phyloP scores from a whole-genome alignment of 1,284 basidiomycete genomes.

The Mycena citricolor region DNA sequence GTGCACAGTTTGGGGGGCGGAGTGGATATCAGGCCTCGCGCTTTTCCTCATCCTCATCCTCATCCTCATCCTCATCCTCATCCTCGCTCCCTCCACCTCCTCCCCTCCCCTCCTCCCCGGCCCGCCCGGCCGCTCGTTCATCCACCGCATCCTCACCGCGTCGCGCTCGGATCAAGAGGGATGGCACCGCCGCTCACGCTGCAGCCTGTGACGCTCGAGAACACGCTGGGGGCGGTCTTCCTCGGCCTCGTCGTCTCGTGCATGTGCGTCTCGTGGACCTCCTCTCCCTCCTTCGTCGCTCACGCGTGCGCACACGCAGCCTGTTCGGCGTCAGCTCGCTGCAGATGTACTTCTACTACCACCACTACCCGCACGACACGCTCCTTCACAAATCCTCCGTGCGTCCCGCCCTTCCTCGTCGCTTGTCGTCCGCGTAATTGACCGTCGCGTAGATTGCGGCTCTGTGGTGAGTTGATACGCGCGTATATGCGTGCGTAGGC shows the following conservation, averaged over 20 bases:
- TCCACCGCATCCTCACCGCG: too few species aligned
- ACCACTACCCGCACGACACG: conserved; percentile 37
- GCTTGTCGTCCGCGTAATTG: conserved; percentile 1
- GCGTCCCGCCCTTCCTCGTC: conserved; percentile 11
- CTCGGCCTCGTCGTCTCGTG: conserved; percentile 30
- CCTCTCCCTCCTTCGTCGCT: neutral
- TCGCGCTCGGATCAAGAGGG: too few species aligned
- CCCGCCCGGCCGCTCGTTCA: too few species aligned
- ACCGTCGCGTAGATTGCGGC: conserved; percentile 17
- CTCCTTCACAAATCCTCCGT: conserved; percentile 36
- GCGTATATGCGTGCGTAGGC: too few species aligned
- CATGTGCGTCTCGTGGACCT: conserved; percentile 25
- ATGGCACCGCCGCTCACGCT: too few species aligned
- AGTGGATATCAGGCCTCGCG: too few species aligned
- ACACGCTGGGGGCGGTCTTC: conserved; percentile 34
- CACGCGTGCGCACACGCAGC: conserved; percentile 22
- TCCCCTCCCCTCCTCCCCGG: too few species aligned
- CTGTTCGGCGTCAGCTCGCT: conserved; percentile 40
- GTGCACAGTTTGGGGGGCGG: too few species aligned
- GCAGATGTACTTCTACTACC: conserved; percentile 39
- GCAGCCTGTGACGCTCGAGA: conserved; percentile 25
- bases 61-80: too few species aligned
- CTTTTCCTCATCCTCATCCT: too few species aligned
- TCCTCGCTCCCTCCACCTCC: too few species aligned
- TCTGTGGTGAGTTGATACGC: conserved; percentile 20